A percentile compares a stretch with the other conserved stretches of the same genome.
Conservation (phyloP, 164 flowering plant genomes). For the Liquidambar formosana region DNA sequence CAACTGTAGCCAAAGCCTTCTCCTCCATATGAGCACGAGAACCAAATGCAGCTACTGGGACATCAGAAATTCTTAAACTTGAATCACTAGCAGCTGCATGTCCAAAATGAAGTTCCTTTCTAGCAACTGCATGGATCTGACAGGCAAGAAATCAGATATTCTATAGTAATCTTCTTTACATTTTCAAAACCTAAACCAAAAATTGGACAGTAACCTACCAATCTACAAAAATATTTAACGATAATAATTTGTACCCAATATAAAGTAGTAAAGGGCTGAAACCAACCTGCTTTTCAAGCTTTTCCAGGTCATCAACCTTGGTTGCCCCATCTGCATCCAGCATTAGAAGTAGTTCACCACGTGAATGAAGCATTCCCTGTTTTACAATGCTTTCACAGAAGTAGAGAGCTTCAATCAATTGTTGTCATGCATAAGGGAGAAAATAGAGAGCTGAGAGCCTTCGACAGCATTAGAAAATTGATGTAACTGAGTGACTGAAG, state of each 20-base stretch:
- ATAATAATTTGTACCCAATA: too few relatives aligned
- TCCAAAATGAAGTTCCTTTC: slow-evolving; percentile 40
- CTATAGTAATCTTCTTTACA: not conserved
- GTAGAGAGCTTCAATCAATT: slow-evolving; percentile 54
- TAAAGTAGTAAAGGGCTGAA: too few relatives aligned
- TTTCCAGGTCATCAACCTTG: slow-evolving; percentile 81
- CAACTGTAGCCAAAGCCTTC: slow-evolving; percentile 89
- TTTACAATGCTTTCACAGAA: slow-evolving; percentile 72
- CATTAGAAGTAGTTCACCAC: slow-evolving; percentile 93
- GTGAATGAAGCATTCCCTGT: slow-evolving; percentile 99
- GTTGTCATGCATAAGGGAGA: slow-evolving; percentile 2
- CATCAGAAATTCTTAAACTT: slow-evolving; percentile 56
- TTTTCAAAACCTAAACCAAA: not conserved
- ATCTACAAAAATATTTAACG: too few relatives aligned
- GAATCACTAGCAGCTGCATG: slow-evolving; percentile 41
- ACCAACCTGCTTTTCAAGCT: slow-evolving; percentile 86
- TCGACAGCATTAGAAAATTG: not conserved
- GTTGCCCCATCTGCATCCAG: slow-evolving; percentile 99
- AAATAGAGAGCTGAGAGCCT: slow-evolving; percentile 7
- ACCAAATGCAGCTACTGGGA: slow-evolving; percentile 86
- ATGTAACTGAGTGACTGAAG: slow-evolving; percentile 5
- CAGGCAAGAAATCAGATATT: slow-evolving; percentile 26
- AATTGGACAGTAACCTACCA: not conserved
- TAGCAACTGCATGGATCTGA: slow-evolving; percentile 70
- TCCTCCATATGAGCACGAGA: slow-evolving; percentile 99